Conservation (phyloP, 176 grass and related monocot genomes). For the Dendrocalamus sinicus region DNA sequence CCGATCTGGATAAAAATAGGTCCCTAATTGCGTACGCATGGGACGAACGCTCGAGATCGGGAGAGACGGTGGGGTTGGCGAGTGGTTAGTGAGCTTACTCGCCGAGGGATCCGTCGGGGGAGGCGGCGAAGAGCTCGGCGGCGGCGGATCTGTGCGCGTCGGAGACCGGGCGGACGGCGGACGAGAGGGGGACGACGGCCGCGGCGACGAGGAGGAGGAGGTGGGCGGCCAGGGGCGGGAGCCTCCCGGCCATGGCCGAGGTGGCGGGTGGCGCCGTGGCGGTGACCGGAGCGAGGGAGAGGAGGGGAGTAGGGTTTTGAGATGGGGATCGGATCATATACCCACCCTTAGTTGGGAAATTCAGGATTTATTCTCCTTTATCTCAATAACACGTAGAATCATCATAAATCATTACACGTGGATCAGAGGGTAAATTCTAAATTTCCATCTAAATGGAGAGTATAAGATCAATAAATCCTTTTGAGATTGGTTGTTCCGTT, state of each 20-base stretch:
- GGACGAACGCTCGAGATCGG: slow-evolving; percentile 24
- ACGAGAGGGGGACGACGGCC: slow-evolving; percentile 14
- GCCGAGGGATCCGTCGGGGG: slow-evolving; percentile 53
- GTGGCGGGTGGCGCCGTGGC: slow-evolving; percentile 28
- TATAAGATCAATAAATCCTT: no score
- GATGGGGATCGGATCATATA: no score
- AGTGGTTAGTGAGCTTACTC: slow-evolving; percentile 47
- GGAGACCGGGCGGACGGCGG: slow-evolving; percentile 54
- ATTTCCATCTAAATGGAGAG: no score
- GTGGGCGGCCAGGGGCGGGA: slow-evolving; percentile 4
- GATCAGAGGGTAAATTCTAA: no score
- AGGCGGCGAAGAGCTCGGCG: slow-evolving; percentile 50
- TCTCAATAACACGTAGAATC: no score
- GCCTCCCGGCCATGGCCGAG: slow-evolving; percentile 46
- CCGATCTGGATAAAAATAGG: slow-evolving; percentile 42
- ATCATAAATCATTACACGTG: no score
- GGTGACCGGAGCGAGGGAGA: slow-evolving; percentile 17
- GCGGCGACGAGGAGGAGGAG: slow-evolving; percentile 26
- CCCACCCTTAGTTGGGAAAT: no score
- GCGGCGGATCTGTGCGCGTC: slow-evolving; percentile 64
- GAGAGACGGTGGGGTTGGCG: background rate
- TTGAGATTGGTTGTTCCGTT: no score
- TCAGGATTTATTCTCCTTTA: no score
- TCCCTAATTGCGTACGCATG: background rate
- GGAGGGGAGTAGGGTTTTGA: slow-evolving; percentile 46